These are phyloP conservation scores for Phytophthora foliorum DNA, from an alignment of 352 stramenopile genomes.

Conservation along the genomic window DNA sequence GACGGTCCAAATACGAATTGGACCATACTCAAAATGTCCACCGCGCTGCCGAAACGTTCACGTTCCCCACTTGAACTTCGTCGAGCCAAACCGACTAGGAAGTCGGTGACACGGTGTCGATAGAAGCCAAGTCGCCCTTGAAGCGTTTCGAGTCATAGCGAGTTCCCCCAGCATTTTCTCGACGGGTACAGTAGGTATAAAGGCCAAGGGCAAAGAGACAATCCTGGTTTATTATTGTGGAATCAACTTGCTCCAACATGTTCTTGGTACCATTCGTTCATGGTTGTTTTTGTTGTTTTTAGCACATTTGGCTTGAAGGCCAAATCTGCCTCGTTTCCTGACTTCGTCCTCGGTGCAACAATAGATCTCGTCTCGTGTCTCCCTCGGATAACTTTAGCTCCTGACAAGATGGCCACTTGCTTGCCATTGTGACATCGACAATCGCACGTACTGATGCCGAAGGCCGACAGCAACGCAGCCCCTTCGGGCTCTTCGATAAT, in stretches of 20 bases:
- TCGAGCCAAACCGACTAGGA: background rate
- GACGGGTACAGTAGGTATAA: too few relatives aligned
- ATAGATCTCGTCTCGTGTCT: background rate
- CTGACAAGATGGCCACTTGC: background rate
- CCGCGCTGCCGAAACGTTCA: background rate
- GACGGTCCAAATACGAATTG: background rate
- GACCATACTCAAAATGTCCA: background rate
- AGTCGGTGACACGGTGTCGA: background rate
- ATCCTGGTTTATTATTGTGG: too few relatives aligned
- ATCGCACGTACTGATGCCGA: background rate
- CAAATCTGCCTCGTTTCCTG: too few relatives aligned
- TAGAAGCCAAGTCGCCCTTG: background rate
- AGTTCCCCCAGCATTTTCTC: background rate
- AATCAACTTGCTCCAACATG: too few relatives aligned
- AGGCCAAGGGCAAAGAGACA: too few relatives aligned
- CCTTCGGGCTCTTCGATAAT: slow-evolving; percentile 24
- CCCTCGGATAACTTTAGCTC: background rate
- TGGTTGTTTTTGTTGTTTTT: background rate
- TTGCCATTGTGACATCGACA: background rate
- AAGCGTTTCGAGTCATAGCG: background rate
- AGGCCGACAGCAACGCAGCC: background rate
- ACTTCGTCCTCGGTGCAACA: background rate
- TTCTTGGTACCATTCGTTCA: too few relatives aligned
- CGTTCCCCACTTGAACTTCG: background rate
- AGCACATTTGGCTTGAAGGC: background rate